Evolutionary conservation across 805 yeast genomes (phyloP).

Genomic region (Metschnikowia cubensis): DNA sequence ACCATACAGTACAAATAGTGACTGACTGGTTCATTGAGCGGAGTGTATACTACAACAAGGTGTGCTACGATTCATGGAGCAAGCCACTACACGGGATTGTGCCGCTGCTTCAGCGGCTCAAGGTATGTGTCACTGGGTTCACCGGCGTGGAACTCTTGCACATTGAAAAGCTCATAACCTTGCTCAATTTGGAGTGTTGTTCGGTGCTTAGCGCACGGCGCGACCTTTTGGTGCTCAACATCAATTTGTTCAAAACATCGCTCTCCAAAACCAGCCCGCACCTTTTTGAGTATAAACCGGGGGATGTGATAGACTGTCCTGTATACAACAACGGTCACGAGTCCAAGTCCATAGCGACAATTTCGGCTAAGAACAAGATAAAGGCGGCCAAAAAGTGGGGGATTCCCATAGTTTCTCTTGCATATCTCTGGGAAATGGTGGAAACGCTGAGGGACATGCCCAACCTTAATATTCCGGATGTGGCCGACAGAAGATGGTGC

Average conservation of each 20-base stretch:
- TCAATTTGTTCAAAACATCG: slow-evolving; percentile 41
- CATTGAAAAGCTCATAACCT: slow-evolving; percentile 54
- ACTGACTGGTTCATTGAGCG: slow-evolving; percentile 86
- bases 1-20: slow-evolving; percentile 31
- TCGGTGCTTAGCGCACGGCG: slow-evolving; percentile 47
- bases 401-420: slow-evolving; percentile 55
- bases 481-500: slow-evolving; percentile 52
- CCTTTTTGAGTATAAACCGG: slow-evolving; percentile 35
- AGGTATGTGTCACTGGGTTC: slow-evolving; percentile 65
- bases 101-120: slow-evolving; percentile 22
- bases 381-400: slow-evolving; percentile 55
- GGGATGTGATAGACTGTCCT: slow-evolving; percentile 34
- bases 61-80: slow-evolving; percentile 61
- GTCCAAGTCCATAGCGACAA: slow-evolving; percentile 28
- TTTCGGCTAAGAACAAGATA: slow-evolving; percentile 51
- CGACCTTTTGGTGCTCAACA: slow-evolving; percentile 55
- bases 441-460: slow-evolving; percentile 20
- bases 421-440: slow-evolving; percentile 51
- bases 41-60: slow-evolving; percentile 52
- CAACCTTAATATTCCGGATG: slow-evolving; percentile 31
- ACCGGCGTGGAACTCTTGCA: slow-evolving; percentile 74
- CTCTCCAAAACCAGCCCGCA: slow-evolving; percentile 38
- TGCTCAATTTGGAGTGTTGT: slow-evolving; percentile 49
- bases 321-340: slow-evolving; percentile 21
- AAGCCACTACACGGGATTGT: slow-evolving; percentile 42